Evolutionary conservation across 2,329 filamentous ascomycete species (phyloP).

Genomic region (Claviceps arundinis): DNA sequence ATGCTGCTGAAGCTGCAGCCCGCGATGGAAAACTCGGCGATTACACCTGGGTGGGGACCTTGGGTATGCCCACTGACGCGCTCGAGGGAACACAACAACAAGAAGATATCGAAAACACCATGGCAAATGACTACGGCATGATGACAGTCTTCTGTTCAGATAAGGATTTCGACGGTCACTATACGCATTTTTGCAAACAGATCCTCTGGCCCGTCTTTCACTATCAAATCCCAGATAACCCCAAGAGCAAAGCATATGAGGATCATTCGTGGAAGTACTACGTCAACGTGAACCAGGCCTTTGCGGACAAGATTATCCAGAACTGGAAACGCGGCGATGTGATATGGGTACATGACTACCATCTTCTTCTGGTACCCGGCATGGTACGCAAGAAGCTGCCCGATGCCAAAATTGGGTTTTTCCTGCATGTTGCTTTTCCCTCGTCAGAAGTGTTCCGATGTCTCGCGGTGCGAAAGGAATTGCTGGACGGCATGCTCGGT

Average conservation of each 20-base stretch:
- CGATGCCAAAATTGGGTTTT: constrained; percentile 91
- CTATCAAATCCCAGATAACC: constrained; percentile 94
- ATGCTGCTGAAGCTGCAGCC: constrained; percentile 68
- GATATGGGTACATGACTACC: constrained; percentile 94
- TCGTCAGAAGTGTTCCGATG: constrained; percentile 95
- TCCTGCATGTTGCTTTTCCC: constrained; percentile 87
- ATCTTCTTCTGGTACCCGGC: constrained; percentile 72
- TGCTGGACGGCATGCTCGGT: constrained; percentile 84
- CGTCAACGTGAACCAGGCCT: constrained; percentile 80
- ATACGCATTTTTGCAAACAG: constrained; percentile 92
- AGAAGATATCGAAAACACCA: constrained; percentile 67
- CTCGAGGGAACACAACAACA: constrained; percentile 62
- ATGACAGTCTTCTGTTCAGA: constrained; percentile 77
- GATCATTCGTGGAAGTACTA: constrained; percentile 97
- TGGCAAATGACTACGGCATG: constrained; percentile 72
- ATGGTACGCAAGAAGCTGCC: constrained; percentile 87
- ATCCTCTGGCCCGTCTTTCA: constrained; percentile 97
- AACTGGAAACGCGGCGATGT: constrained; percentile 90
- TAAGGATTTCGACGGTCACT: constrained; percentile 88
- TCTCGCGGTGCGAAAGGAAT: constrained; percentile 70
- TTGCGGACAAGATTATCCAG: constrained; percentile 78
- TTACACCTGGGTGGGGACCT: constrained; percentile 79
- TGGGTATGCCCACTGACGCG: constrained; percentile 88
- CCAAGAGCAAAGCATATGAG: constrained; percentile 95
- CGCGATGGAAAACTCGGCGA: constrained; percentile 57